Base-by-base conservation (phyloP, 176 grass and related monocot species). In the Eremochloa ophiuroides region DNA sequence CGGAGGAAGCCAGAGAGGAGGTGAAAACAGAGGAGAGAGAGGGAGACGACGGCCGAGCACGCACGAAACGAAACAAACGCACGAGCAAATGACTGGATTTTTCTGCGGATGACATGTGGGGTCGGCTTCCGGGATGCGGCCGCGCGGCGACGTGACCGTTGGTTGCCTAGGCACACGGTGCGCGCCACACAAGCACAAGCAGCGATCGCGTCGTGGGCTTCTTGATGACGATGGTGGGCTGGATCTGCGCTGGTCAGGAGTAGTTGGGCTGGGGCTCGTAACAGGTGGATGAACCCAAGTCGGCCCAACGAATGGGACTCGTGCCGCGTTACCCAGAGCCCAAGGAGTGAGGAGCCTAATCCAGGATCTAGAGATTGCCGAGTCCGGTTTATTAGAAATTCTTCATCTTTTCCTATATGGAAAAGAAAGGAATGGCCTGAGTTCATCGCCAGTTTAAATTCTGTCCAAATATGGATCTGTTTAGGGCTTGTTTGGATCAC, bases 21-120 rank as follows among this genome's bases (percentile, higher is more conserved):
- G n/a, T n/a, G 20, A 44, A 33, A 40, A 79, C 16, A 37, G 41
- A n/a, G 37, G 26, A n/a, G n/a, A n/a, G n/a, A n/a, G n/a, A n/a
- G n/a, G 39, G 65, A 82, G 61, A 31, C 40, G 23, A 13, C 41
- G 0, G 42, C 66, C 81, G 10, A 1, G n/a, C 20, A 5, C 31
- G 29, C 46, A 72, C 50, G 55, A 31, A 63, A 37, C 74, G 27
- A 35, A 38, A 38, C 50, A 8, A 18, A 20, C 44, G 20, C 43
- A 30, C 0, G 25, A 38, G 53, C 74, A 17, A 31, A 64, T 65
- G 55, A 25, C 62, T 69, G 51, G 37, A 56, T 10, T 41, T 33
- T 3, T 51, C 33, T 12, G 6, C 18, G 43, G 8, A 43, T 77
- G 82, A 77, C 73, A 44, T 29, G 64, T 84, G 82, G 82, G 73